Base-by-base conservation (phyloP, 306 rosid species). In the Abrus precatorius region DNA sequence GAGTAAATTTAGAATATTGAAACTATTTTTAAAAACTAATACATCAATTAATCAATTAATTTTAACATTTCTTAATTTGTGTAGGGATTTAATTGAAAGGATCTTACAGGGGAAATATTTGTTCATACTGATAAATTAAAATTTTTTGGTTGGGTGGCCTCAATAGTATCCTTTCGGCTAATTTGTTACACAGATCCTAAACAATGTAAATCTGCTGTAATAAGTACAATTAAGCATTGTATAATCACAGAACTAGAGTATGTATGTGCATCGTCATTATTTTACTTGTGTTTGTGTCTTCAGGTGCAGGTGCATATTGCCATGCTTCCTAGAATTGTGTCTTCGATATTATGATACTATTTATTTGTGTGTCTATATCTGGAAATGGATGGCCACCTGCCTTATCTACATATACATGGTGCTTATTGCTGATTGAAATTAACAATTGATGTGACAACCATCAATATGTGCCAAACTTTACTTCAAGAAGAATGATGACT, bases 241-340 rank as follows among this genome's bases (percentile, higher is more conserved):
- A 7, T 41, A 8, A 41, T 10, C 43, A 43, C 53, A 4, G 53
- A 64, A 43, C 8, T 20, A 48, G 48, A 62, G 62, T 63, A 62
- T 61, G 4, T 48, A 20, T 33, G 62, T 20, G 69, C 32, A 5
- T 62, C 61, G 57, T 57, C 79, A 44, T 28, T 56, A 40, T 76
- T 76, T 28, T 36, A 9, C 72, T 48, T 33, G 57, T 76, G 20
- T 34, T 4, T 49, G 56, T 74, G 29, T 41, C 9, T 29, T 9
- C 20, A 64, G 60, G 81, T 28, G 32, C 34, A 77, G 48, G 8
- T 66, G 56, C 53, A 54, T 54, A 40, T 77, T 54, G 60, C 52
- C 49, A 14, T 38, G 34, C 36, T 27, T 71, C 5, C 71, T 62
- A 62, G 12, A 53, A 66, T 36, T 69, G 62, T 59, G 32, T 12